Percentiles rank a stretch among this genome's conserved stretches.
Conservation (phyloP, 139 green algal genomes). For the Chlorella sp. region DNA sequence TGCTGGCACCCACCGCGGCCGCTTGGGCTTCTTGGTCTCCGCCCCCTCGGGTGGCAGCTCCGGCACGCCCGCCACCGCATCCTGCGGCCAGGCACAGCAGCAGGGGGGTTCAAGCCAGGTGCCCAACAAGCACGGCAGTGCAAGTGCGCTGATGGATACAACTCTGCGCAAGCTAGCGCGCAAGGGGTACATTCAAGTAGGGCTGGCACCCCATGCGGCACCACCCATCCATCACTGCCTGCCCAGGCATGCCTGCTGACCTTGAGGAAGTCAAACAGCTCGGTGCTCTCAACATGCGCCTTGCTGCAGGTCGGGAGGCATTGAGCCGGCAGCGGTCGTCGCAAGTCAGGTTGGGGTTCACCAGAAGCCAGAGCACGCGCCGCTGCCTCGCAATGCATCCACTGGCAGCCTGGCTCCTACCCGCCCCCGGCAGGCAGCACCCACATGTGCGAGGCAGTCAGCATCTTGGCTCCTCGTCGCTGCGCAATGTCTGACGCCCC, state of each 20-base stretch:
- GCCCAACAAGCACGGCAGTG: no score
- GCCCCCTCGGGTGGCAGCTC: constrained; percentile 58
- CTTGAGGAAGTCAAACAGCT: constrained; percentile 40
- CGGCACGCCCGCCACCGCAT: constrained; percentile 67
- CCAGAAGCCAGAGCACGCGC: no score
- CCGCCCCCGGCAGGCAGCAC: not conserved
- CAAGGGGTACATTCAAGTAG: no score
- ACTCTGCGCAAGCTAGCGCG: no score
- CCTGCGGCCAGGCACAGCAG: constrained; percentile 72
- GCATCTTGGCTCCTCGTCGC: constrained; percentile 70
- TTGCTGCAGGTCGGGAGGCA: not conserved
- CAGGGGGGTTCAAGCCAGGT: no score
- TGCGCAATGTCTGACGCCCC: constrained; percentile 65
- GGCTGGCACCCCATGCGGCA: no score
- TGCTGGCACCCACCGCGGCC: constrained; percentile 13
- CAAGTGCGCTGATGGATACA: no score
- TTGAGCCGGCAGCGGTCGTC: not conserved
- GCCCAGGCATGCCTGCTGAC: constrained; percentile 60
- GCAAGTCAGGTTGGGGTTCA: no score
- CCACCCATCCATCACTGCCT: constrained; percentile 67
- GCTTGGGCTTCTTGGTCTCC: constrained; percentile 22
- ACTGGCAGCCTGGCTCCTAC: no score
- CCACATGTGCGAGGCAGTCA: constrained; percentile 85
- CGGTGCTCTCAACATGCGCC: not conserved
- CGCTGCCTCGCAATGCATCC: no score